A percentile compares a stretch with the other conserved stretches of the same genome.
Evolutionary conservation across 2,329 filamentous ascomycete species (phyloP).

Genomic region (Cercospora janseana): DNA sequence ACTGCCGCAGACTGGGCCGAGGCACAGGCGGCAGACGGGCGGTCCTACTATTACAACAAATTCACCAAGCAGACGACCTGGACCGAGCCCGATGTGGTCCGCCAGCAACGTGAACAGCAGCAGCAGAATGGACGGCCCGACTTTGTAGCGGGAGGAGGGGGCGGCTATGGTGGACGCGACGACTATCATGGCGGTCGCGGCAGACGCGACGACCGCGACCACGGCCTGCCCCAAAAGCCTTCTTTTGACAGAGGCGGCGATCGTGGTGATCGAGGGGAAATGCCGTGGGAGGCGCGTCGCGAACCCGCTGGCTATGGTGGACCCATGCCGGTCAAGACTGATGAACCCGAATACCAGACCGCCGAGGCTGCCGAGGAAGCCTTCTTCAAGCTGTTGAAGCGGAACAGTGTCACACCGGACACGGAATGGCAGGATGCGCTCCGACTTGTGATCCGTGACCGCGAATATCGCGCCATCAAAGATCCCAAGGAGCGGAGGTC

Average conservation of each 20-base stretch:
- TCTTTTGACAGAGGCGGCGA: constrained; percentile 33
- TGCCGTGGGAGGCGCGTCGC: constrained; percentile 35
- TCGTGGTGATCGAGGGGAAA: constrained; percentile 29
- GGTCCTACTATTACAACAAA: constrained; percentile 91
- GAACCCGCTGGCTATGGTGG: constrained; percentile 37
- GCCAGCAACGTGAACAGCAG: constrained; percentile 22
- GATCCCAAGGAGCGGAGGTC: constrained; percentile 86
- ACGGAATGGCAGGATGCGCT: constrained; percentile 93
- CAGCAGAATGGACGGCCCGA: constrained; percentile 34
- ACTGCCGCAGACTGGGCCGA: constrained; percentile 73
- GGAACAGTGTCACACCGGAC: constrained; percentile 81
- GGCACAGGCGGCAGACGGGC: constrained; percentile 80
- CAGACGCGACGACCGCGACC: constrained; percentile 37
- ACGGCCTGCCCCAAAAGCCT: constrained; percentile 45
- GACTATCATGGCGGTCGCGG: constrained; percentile 19
- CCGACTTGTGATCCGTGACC: constrained; percentile 80
- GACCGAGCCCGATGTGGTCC: constrained; percentile 67
- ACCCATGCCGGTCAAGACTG: constrained; percentile 35
- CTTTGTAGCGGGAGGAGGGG: constrained; percentile 52
- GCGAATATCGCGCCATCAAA: constrained; percentile 88
- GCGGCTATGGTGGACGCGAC: constrained; percentile 31
- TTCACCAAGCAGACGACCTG: constrained; percentile 90
- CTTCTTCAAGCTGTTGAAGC: constrained; percentile 84
- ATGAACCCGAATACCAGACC: constrained; percentile 68
- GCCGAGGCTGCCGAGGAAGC: constrained; percentile 88